Evolutionary conservation across 2,329 filamentous ascomycete species (phyloP), one percentile per base, ranked within the genome.

Genomic region (Trichoderma endophyticum): DNA sequence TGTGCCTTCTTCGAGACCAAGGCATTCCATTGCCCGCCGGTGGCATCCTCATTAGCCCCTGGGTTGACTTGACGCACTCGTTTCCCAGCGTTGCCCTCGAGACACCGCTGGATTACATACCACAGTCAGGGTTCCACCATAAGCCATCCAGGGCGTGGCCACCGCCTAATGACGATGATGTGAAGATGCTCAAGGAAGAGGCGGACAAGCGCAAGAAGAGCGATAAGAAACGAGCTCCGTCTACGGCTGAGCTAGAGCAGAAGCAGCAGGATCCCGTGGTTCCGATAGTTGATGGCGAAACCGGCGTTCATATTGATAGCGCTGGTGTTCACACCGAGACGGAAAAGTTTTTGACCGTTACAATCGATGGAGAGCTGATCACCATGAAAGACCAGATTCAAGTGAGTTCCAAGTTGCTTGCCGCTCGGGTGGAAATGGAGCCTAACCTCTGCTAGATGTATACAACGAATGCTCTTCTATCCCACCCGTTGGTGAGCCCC

Each of bases 1-100:
- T 99, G 70, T 92, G 97, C 34, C 88, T 90, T 2, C 81, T 98
- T 73, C 90, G 96, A 74, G 95, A 98, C 78, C 92, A 92, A 79
- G 92, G 91, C 0, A 84, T 97, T 15, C 92, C 95, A 6, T 81
- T 98, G 30, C 96, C 96, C 1, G 95, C 96, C 2, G 96, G 96
- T 1, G 95, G 92, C 5, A 91, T 98, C 59, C 85, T 98, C 54
- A 93, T 98, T 66, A 97, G 94, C 64, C 96, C 96, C 0, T 99
- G 96, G 96, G 94, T 95, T 9, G 96, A 99, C 79, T 83, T 98
- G 68, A 97, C 94, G 0, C 95, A 98, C 79, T 98, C 95, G 0
- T 98, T 98, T 75, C 96, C 96, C 0, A 98, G 95, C 75, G 88
- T 97, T n/a, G 87, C 89, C 2, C 88, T 86, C 6, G 89, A 94